phyloP scores from a whole-genome alignment of 768 basidiomycete genomes.

The Lentinula guzmanii region DNA sequence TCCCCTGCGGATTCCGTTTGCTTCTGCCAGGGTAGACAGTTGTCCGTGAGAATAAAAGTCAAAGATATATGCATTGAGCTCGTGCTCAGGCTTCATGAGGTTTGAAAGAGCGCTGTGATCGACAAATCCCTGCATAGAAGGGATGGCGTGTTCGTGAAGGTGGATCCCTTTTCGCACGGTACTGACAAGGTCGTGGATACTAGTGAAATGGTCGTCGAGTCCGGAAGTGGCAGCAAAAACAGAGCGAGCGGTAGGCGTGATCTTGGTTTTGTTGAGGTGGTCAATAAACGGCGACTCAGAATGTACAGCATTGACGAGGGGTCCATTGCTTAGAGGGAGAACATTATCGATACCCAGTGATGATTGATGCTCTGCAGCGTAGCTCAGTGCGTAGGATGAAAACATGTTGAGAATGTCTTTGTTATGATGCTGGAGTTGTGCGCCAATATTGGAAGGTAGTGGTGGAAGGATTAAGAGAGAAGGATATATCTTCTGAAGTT shows the following conservation, averaged over 20 bases:
- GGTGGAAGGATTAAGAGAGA: slow-evolving; percentile 54
- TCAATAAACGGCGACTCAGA: slow-evolving; percentile 20
- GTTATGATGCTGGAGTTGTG: neutral
- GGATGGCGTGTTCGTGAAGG: slow-evolving; percentile 55
- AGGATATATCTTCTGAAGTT: slow-evolving; percentile 37
- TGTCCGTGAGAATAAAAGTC: slow-evolving; percentile 72
- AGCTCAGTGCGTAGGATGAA: neutral
- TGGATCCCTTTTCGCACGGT: slow-evolving; percentile 49
- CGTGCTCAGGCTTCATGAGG: slow-evolving; percentile 10
- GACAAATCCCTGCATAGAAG: slow-evolving; percentile 35
- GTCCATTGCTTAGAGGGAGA: slow-evolving; percentile 42
- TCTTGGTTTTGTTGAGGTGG: neutral
- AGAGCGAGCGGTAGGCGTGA: slow-evolving; percentile 41
- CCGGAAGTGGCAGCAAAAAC: slow-evolving; percentile 66
- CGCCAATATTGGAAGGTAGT: slow-evolving; percentile 17
- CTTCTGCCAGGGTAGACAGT: slow-evolving; percentile 33
- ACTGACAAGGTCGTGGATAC: slow-evolving; percentile 43
- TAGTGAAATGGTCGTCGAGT: slow-evolving; percentile 47
- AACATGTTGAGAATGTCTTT: neutral
- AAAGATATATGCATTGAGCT: slow-evolving; percentile 58
- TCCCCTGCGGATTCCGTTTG: slow-evolving; percentile 55
- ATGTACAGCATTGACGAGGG: slow-evolving; percentile 14
- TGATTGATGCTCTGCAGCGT: neutral
- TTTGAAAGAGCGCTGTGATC: slow-evolving; percentile 17
- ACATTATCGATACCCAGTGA: slow-evolving; percentile 34